Conservation (phyloP, 78 protist genomes). For the Dictyostelium citrinum region DNA sequence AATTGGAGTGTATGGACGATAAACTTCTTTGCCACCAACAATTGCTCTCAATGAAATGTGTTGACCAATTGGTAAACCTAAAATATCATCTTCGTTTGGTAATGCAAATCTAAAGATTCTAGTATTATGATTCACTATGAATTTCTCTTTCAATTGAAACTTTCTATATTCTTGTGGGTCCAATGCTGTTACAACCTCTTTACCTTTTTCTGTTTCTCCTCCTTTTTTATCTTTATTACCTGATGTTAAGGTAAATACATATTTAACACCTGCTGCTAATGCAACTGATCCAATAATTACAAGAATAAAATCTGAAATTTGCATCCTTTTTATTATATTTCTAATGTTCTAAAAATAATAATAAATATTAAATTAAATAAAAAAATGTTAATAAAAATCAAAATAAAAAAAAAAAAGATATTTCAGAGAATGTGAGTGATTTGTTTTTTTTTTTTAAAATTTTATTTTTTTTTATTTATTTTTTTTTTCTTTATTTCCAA, state of each 20-base stretch:
- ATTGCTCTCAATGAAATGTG: conserved; percentile 51
- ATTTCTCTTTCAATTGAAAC: conserved; percentile 49
- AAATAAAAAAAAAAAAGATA: neutral
- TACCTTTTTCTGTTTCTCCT: neutral
- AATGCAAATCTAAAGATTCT: conserved; percentile 65
- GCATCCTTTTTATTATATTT: neutral
- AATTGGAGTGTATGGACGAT: conserved; percentile 90
- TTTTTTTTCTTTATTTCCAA: too few species aligned
- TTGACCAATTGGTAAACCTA: conserved; percentile 64
- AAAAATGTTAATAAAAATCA: neutral
- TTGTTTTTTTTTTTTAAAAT: neutral
- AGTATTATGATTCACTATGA: conserved; percentile 63
- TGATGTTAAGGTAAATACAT: neutral
- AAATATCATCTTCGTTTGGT: conserved; percentile 38
- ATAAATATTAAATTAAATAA: neutral
- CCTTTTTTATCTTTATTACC: neutral
- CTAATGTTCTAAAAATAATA: neutral
- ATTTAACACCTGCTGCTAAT: conserved; percentile 14
- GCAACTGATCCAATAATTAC: conserved; percentile 22
- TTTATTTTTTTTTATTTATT: too few species aligned
- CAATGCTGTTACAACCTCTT: neutral
- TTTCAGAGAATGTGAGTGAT: neutral
- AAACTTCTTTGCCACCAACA: conserved; percentile 47
- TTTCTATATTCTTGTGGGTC: conserved; percentile 57
- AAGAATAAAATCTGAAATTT: conserved; percentile 2